Conservation (phyloP, 2,329 filamentous ascomycete species). For the Ilyonectria robusta region DNA sequence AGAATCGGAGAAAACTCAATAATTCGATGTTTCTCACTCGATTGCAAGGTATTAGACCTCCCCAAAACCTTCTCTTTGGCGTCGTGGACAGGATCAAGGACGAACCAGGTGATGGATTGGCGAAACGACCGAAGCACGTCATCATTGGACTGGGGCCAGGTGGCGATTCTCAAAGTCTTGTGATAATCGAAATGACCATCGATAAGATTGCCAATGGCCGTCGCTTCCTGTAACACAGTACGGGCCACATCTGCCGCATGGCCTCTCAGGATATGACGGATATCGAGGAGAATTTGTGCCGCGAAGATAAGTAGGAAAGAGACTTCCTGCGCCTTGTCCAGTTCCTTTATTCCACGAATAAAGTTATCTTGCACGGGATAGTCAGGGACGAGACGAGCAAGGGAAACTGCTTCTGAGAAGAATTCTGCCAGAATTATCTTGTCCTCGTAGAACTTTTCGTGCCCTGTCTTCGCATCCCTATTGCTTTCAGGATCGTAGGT, state of each 20-base stretch:
- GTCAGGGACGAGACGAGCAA: constrained; percentile 32
- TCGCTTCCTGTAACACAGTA: constrained; percentile 30
- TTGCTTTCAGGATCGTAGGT: constrained; percentile 46
- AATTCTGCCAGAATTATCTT: constrained; percentile 50
- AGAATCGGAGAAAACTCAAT: constrained; percentile 54
- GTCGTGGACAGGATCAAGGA: constrained; percentile 15
- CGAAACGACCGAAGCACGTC: not conserved
- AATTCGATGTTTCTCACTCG: constrained; percentile 45
- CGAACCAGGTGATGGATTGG: constrained; percentile 42
- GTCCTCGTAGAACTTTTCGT: constrained; percentile 55
- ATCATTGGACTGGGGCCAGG: not conserved
- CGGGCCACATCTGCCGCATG: constrained; percentile 20
- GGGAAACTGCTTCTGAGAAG: constrained; percentile 51
- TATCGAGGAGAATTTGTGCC: constrained; percentile 58
- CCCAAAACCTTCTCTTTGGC: not conserved
- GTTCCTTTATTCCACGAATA: constrained; percentile 50
- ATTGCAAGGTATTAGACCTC: too few relatives aligned
- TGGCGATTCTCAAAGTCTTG: not conserved
- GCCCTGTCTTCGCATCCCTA: constrained; percentile 42
- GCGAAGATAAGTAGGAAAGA: constrained; percentile 57
- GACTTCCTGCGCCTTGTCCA: constrained; percentile 49
- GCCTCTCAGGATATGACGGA: constrained; percentile 52
- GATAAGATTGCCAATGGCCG: not conserved
- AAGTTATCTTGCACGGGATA: constrained; percentile 54
- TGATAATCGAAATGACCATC: constrained; percentile 7